A percentile compares a stretch with the other conserved stretches of the same genome.
Evolutionary conservation across 2,329 filamentous ascomycete genomes (phyloP).

Genomic region (Fusarium vanettenii): DNA sequence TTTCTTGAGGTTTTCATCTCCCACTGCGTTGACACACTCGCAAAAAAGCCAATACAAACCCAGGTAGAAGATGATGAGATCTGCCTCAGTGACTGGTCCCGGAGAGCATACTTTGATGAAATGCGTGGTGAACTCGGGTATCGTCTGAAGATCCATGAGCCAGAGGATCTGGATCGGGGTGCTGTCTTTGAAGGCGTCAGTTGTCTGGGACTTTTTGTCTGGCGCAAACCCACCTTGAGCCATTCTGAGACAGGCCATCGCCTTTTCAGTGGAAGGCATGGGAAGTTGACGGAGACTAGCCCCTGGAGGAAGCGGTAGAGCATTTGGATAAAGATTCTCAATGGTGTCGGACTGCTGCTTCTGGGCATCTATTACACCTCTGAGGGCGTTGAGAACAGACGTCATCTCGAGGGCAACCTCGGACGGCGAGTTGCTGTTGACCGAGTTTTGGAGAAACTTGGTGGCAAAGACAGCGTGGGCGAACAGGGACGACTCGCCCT

Average conservation of each 20-base stretch:
- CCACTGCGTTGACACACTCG: background rate
- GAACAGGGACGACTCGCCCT: background rate
- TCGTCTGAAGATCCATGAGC: background rate
- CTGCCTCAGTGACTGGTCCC: background rate
- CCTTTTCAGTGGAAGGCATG: background rate
- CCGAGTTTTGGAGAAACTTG: slow-evolving; percentile 36
- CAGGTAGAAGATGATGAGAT: background rate
- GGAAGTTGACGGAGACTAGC: background rate
- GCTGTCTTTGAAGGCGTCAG: background rate
- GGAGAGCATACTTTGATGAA: background rate
- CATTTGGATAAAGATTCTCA: background rate
- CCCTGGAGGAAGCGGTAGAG: background rate
- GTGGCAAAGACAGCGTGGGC: slow-evolving; percentile 38
- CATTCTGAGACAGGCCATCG: background rate
- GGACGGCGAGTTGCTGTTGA: slow-evolving; percentile 21
- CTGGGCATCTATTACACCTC: background rate
- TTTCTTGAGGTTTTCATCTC: background rate
- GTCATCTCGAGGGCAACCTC: slow-evolving; percentile 36
- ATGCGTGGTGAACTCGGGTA: background rate
- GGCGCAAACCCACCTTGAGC: background rate
- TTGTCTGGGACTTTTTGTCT: background rate
- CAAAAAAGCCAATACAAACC: background rate
- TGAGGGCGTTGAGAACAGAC: background rate
- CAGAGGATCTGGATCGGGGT: background rate
- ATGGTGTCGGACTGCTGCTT: background rate